Percentiles rank a stretch among this genome's conserved stretches.
These are phyloP conservation scores for Globisporangium viniferum DNA, from an alignment of 352 stramenopile genomes.

Conservation along the genomic window DNA sequence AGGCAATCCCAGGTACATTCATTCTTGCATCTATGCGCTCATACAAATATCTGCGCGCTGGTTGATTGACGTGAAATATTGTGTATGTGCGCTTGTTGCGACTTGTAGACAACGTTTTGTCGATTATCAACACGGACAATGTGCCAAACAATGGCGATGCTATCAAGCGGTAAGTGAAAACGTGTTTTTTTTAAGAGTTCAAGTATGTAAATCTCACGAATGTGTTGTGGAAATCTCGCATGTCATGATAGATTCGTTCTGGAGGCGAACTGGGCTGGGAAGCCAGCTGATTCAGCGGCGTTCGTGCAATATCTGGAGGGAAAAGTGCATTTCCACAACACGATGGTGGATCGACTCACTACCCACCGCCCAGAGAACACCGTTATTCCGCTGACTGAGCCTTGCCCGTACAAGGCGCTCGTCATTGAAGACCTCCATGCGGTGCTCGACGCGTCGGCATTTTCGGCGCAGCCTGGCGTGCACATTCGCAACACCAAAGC, in stretches of 20 bases:
- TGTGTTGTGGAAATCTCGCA: background rate
- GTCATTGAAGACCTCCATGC: constrained; percentile 61
- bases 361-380: constrained; percentile 37
- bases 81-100: background rate
- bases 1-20: constrained; percentile 30
- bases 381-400: constrained; percentile 60
- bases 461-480: constrained; percentile 43
- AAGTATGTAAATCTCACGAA: background rate
- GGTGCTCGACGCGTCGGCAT: constrained; percentile 26
- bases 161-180: constrained; percentile 37
- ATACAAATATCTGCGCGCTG: background rate
- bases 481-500: constrained; percentile 34
- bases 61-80: background rate
- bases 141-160: constrained; percentile 58
- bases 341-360: constrained; percentile 83
- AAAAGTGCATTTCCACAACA: constrained; percentile 78
- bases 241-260: constrained; percentile 22
- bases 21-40: background rate
- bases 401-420: constrained; percentile 56
- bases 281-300: constrained; percentile 17
- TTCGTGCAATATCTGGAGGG: constrained; percentile 41
- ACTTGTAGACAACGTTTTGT: constrained; percentile 41
- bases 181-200: background rate
- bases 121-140: constrained; percentile 82
- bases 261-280: constrained; percentile 22